These are phyloP conservation scores for Choanephora cucurbitarum DNA, from an alignment of 371 early-diverging fungal species.

Conservation along the genomic window DNA sequence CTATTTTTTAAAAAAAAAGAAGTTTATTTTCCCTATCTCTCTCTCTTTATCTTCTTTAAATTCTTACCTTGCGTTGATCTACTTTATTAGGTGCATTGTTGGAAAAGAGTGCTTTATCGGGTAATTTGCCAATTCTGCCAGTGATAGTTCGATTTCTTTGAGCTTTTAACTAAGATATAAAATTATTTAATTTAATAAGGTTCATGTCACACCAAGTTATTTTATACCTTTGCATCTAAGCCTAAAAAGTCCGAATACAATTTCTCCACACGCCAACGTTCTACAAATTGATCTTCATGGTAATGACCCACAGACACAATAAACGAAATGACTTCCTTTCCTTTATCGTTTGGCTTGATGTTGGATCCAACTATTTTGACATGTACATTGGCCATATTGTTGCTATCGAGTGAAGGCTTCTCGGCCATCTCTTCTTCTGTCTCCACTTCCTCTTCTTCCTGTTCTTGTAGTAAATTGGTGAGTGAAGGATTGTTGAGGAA, in stretches of 20 bases:
- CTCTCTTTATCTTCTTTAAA: too few species aligned
- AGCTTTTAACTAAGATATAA: constrained; percentile 53
- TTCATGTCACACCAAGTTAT: not conserved
- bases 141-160: constrained; percentile 45
- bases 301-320: constrained; percentile 45
- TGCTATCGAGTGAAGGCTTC: constrained; percentile 2
- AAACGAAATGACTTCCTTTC: constrained; percentile 74
- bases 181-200: not conserved
- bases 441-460: not conserved
- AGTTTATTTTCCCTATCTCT: not conserved
- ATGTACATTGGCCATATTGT: constrained; percentile 24
- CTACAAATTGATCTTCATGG: constrained; percentile 24
- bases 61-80: constrained; percentile 66
- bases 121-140: constrained; percentile 71
- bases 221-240: constrained; percentile 72
- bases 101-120: constrained; percentile 80
- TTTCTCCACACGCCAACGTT: constrained; percentile 86
- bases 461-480: not conserved
- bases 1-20: constrained; percentile 18
- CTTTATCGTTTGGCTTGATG: constrained; percentile 77
- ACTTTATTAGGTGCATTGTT: constrained; percentile 74
- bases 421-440: not conserved
- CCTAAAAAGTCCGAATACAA: constrained; percentile 80
- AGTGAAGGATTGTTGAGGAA: not conserved
- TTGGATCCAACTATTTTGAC: constrained; percentile 67